phyloP scores from a whole-genome alignment of 208 protist species.

The Acanthamoeba triangularis region DNA sequence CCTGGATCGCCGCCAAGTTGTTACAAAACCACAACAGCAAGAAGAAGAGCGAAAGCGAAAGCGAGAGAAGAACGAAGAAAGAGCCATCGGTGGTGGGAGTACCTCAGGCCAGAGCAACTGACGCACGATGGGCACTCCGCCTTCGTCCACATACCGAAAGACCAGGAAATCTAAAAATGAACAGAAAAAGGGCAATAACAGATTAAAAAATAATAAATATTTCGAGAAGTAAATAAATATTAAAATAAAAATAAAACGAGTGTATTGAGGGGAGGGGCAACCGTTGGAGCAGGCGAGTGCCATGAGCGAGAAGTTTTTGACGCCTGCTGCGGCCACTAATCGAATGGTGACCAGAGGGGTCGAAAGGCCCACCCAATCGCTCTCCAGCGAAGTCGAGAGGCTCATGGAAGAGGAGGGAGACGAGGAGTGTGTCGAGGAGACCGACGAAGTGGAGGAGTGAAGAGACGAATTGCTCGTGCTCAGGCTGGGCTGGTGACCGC shows the following conservation, averaged over 20 bases:
- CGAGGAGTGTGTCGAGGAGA: not conserved
- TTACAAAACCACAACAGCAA: not conserved
- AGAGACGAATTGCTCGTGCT: not conserved
- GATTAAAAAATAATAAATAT: not conserved
- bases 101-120: slow-evolving; percentile 27
- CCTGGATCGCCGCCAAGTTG: not conserved
- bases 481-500: not conserved
- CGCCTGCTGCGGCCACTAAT: not conserved
- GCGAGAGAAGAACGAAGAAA: not conserved
- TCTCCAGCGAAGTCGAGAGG: not conserved
- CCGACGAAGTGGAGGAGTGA: not conserved
- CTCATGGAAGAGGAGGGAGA: not conserved
- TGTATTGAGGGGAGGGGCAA: not conserved
- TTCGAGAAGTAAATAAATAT: not conserved
- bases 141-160: slow-evolving; percentile 23
- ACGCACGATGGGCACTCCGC: slow-evolving; percentile 42
- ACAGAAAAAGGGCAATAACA: no score
- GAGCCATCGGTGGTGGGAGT: no score
- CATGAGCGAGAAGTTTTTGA: slow-evolving; percentile 23
- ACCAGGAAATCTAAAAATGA: slow-evolving; percentile 41
- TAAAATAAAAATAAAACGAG: not conserved
- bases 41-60: not conserved
- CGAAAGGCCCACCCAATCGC: not conserved
- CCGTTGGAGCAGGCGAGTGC: slow-evolving; percentile 66
- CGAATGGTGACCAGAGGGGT: not conserved